Percentiles rank a stretch among this genome's conserved stretches.
phyloP scores from a whole-genome alignment of 192 early-diverging fungal species.

The Kickxella alabastrina region DNA sequence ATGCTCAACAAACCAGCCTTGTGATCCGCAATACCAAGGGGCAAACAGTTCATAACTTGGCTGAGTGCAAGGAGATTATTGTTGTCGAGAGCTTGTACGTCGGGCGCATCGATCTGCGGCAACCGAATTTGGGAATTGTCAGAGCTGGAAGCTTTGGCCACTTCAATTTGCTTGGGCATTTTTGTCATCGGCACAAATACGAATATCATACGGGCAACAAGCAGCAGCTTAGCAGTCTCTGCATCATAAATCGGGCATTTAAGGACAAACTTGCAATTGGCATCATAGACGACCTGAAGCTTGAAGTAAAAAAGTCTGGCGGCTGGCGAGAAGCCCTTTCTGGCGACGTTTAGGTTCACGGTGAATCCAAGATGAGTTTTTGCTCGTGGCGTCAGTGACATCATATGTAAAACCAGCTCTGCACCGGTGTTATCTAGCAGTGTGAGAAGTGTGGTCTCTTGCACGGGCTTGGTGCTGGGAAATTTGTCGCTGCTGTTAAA shows the following conservation, averaged over 20 bases:
- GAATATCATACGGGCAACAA: constrained; percentile 9
- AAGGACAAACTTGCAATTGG: constrained; percentile 10
- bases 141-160: not conserved
- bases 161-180: not conserved
- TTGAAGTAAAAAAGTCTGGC: constrained; percentile 26
- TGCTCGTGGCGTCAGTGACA: not conserved
- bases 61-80: constrained; percentile 10
- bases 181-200: constrained; percentile 10
- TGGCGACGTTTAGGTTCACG: constrained; percentile 22
- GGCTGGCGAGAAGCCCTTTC: not conserved
- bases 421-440: constrained; percentile 26
- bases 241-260: constrained; percentile 28
- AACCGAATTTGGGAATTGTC: not conserved
- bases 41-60: constrained; percentile 26
- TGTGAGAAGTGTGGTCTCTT: constrained; percentile 16
- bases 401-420: constrained; percentile 16
- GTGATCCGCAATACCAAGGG: constrained; percentile 3
- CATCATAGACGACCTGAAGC: not conserved
- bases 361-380: constrained; percentile 18
- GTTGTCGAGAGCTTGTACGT: not conserved
- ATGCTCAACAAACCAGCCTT: constrained; percentile 5
- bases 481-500: constrained; percentile 1
- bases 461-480: not conserved
- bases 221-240: constrained; percentile 5
- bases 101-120: constrained; percentile 1